phyloP scores from a whole-genome alignment of 2,329 filamentous ascomycete genomes.

The Aureobasidium mangrovei region DNA sequence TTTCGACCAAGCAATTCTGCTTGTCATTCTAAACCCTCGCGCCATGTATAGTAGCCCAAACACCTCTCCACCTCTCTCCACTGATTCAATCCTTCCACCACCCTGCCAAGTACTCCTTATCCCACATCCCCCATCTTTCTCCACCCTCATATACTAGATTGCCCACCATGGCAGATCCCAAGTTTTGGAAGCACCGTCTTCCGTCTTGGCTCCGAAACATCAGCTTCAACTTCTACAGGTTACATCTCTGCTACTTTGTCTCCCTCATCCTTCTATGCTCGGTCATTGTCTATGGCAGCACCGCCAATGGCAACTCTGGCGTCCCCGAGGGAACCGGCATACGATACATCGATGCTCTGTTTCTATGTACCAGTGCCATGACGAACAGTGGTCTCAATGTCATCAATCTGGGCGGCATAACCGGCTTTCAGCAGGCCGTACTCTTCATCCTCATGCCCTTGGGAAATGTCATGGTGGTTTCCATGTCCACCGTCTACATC shows the following conservation, averaged over 20 bases:
- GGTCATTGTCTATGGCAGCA: conserved; percentile 16
- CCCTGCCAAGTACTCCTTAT: background rate
- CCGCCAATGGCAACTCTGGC: conserved; percentile 6
- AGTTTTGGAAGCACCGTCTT: background rate
- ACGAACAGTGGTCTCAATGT: conserved; percentile 17
- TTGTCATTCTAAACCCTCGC: background rate
- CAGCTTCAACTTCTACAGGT: conserved; percentile 14
- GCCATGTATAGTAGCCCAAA: background rate
- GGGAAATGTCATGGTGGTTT: conserved; percentile 16
- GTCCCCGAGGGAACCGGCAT: background rate
- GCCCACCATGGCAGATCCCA: background rate
- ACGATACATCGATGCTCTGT: conserved; percentile 18
- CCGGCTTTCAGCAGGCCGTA: conserved; percentile 16
- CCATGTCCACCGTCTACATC: conserved; percentile 15
- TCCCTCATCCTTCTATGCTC: conserved; percentile 16
- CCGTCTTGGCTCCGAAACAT: conserved; percentile 3
- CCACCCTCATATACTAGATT: background rate
- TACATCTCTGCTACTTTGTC: conserved; percentile 18
- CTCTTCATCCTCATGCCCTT: conserved; percentile 16
- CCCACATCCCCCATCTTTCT: too few species aligned
- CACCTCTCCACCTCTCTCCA: background rate
- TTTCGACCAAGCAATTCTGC: too few species aligned
- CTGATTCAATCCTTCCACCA: background rate
- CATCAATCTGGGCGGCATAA: conserved; percentile 15
- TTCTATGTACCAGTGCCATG: conserved; percentile 17